A percentile compares a stretch with the other conserved stretches of the same genome.
These are phyloP conservation scores for Paraconiothyrium sp. DNA, from an alignment of 2,329 filamentous ascomycete genomes.

Conservation along the genomic window DNA sequence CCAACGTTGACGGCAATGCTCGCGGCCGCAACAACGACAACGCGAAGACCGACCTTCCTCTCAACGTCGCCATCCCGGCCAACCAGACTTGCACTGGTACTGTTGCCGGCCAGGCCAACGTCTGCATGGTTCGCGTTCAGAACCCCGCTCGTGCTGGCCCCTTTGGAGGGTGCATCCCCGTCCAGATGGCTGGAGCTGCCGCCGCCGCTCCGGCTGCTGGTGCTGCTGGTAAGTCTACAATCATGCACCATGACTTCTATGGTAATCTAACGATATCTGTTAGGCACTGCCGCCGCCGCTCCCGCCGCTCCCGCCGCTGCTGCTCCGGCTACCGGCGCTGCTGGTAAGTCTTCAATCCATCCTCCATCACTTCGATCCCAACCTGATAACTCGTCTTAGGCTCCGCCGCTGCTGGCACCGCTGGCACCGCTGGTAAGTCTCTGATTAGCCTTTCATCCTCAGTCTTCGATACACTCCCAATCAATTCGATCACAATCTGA, in stretches of 20 bases:
- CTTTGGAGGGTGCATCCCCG: slow-evolving; percentile 69
- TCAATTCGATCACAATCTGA: too few relatives aligned
- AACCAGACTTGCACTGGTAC: slow-evolving; percentile 67
- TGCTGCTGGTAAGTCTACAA: slow-evolving; percentile 1
- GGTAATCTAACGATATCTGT: too few relatives aligned
- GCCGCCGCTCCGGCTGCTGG: slow-evolving; percentile 16
- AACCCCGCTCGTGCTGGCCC: slow-evolving; percentile 69
- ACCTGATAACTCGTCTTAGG: too few relatives aligned
- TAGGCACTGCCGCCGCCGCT: slow-evolving; percentile 6
- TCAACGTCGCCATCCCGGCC: slow-evolving; percentile 67
- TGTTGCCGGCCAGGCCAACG: slow-evolving; percentile 66
- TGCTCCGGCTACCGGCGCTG: slow-evolving; percentile 13
- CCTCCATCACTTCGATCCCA: too few relatives aligned
- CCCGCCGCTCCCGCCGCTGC: slow-evolving; percentile 9
- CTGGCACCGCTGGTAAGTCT: slow-evolving; percentile 18
- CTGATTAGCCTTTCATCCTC: too few relatives aligned
- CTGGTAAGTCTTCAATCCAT: slow-evolving; percentile 4
- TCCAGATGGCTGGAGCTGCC: slow-evolving; percentile 56
- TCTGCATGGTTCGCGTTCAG: slow-evolving; percentile 71
- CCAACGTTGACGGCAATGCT: slow-evolving; percentile 62
- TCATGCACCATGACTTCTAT: too few relatives aligned
- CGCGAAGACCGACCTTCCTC: slow-evolving; percentile 52
- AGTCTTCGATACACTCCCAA: too few relatives aligned
- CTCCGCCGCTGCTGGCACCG: slow-evolving; percentile 8
- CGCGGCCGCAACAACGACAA: slow-evolving; percentile 55